Evolutionary conservation across 2,329 filamentous ascomycete species (phyloP).

Genomic region (Fusarium acutatum): DNA sequence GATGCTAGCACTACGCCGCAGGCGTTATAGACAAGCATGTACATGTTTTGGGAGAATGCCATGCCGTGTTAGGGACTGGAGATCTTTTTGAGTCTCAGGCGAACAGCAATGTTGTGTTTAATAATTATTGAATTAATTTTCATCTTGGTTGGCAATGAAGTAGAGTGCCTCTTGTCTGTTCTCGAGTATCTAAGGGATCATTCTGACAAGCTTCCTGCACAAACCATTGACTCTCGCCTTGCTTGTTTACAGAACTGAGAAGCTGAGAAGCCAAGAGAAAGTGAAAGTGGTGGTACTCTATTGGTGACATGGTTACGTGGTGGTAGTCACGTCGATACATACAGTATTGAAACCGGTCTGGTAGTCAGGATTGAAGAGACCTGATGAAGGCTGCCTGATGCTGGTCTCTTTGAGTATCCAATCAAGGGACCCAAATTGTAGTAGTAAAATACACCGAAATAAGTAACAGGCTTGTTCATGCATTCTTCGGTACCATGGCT

Average conservation of each 20-base stretch:
- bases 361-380: conserved; percentile 22
- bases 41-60: conserved; percentile 11
- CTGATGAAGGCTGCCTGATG: conserved; percentile 1
- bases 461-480: background rate
- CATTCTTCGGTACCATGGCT: conserved; percentile 29
- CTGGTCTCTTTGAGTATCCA: conserved; percentile 20
- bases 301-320: background rate
- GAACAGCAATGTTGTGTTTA: background rate
- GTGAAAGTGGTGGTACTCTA: background rate
- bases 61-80: conserved; percentile 28
- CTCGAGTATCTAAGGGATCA: background rate
- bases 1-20: conserved; percentile 34
- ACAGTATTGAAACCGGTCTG: conserved; percentile 1
- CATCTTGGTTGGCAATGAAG: background rate
- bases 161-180: background rate
- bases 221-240: background rate
- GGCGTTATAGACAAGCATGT: conserved; percentile 19
- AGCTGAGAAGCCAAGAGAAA: background rate
- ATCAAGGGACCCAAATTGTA: conserved; percentile 23
- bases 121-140: background rate
- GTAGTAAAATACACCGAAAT: conserved; percentile 31
- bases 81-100: conserved; percentile 12
- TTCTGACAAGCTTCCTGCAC: background rate
- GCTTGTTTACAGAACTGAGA: background rate
- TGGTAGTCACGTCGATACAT: conserved; percentile 4